A percentile compares a stretch with the other conserved stretches of the same genome.
These are phyloP conservation scores for Paramyrothecium sp. DNA, from an alignment of 2,329 filamentous ascomycete genomes.

Conservation along the genomic window DNA sequence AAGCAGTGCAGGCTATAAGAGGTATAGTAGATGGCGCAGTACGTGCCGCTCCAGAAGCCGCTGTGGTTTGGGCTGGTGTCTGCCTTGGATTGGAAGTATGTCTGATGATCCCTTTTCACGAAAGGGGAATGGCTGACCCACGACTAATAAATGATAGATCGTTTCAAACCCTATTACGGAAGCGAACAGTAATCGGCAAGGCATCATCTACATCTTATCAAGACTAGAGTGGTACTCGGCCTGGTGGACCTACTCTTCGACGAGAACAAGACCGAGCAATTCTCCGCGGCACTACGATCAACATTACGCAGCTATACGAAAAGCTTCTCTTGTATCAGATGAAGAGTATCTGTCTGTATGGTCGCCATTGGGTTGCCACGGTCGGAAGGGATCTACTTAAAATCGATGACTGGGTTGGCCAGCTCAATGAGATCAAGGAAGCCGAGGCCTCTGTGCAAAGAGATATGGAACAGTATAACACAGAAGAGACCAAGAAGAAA, in stretches of 20 bases:
- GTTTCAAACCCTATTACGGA: constrained; percentile 25
- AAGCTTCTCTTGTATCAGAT: constrained; percentile 39
- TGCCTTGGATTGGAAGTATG: constrained; percentile 30
- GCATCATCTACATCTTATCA: constrained; percentile 27
- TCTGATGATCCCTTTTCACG: not conserved
- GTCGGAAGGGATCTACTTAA: constrained; percentile 17
- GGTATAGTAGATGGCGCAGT: constrained; percentile 22
- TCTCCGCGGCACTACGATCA: constrained; percentile 10
- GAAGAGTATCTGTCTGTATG: constrained; percentile 35
- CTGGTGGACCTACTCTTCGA: constrained; percentile 24
- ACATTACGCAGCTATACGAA: constrained; percentile 35
- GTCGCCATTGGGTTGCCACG: constrained; percentile 22
- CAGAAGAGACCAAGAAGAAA: not conserved
- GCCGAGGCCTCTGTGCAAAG: not conserved
- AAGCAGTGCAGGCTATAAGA: constrained; percentile 19
- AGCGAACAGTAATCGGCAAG: constrained; percentile 21
- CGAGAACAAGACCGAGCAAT: constrained; percentile 8
- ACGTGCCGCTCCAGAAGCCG: constrained; percentile 27
- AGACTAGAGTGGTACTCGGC: constrained; percentile 36
- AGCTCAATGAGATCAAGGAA: not conserved
- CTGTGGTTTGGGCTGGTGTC: constrained; percentile 34
- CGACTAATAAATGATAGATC: constrained; percentile 18
- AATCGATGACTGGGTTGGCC: constrained; percentile 2
- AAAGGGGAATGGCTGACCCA: too few relatives aligned
- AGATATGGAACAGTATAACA: not conserved